Conservation (phyloP, 345 rosid genomes). For the Eucalyptus marginata region DNA sequence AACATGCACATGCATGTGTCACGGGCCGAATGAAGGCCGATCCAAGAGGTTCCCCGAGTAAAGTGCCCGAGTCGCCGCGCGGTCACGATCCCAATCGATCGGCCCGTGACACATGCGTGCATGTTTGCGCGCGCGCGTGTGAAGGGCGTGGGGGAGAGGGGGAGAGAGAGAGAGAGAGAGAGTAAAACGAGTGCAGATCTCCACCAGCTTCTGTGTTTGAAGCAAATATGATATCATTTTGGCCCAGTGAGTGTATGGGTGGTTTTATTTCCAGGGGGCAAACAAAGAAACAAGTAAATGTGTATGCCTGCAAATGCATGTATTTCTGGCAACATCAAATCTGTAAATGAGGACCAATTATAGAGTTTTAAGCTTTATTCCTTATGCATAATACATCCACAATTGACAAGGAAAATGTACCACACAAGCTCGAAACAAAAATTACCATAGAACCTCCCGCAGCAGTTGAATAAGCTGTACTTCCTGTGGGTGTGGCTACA, state of each 20-base stretch:
- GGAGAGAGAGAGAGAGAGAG: neutral
- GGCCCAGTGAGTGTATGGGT: neutral
- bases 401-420: neutral
- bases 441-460: slow-evolving; percentile 99
- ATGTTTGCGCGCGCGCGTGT: fast-evolving
- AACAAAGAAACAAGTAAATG: neutral
- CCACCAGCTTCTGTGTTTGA: neutral
- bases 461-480: slow-evolving; percentile 97
- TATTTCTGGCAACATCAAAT: neutral
- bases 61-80: too few species aligned
- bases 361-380: neutral
- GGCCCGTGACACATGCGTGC: too few species aligned
- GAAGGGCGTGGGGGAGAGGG: neutral
- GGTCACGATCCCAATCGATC: too few species aligned
- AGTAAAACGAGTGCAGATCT: neutral
- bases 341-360: neutral
- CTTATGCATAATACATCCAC: neutral
- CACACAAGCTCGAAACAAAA: neutral
- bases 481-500: slow-evolving; percentile 98
- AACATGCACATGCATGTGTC: neutral
- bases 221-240: neutral
- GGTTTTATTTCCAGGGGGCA: neutral
- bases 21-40: too few species aligned
- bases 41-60: too few species aligned
- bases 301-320: neutral